A percentile compares a stretch with the other conserved stretches of the same genome.
These are phyloP conservation scores for Boletus mariae DNA, from an alignment of 1,284 basidiomycete species.

Conservation along the genomic window DNA sequence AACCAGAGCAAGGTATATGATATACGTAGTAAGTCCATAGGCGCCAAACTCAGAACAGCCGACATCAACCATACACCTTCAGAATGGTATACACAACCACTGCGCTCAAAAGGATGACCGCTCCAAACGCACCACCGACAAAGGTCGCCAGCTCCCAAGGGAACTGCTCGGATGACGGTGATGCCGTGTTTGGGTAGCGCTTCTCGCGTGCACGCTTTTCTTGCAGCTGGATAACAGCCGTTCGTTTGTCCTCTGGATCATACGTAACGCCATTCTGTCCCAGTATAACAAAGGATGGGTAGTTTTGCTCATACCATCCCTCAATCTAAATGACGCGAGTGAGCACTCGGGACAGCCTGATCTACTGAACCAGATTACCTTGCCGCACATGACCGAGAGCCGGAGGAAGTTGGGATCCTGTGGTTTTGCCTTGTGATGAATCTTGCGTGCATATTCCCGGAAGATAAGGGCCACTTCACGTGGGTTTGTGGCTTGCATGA, in stretches of 20 bases:
- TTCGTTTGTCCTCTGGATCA: constrained; percentile 29
- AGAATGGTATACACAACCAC: constrained; percentile 36
- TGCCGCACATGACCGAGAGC: constrained; percentile 77
- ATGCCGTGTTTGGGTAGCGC: constrained; percentile 10
- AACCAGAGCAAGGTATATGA: not conserved
- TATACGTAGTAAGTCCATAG: not conserved
- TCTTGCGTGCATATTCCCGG: constrained; percentile 75
- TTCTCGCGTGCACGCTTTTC: constrained; percentile 40
- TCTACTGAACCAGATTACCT: constrained; percentile 40
- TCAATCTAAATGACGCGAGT: constrained; percentile 63
- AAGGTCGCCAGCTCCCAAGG: constrained; percentile 39
- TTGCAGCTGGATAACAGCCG: constrained; percentile 21
- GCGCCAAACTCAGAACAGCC: not conserved
- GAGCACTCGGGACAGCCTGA: not conserved
- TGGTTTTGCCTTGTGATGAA: constrained; percentile 77
- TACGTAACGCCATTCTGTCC: constrained; percentile 27
- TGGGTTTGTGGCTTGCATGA: constrained; percentile 88
- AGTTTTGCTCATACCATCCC: constrained; percentile 87
- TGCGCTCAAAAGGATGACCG: constrained; percentile 37
- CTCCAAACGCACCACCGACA: constrained; percentile 39
- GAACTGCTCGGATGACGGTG: constrained; percentile 14
- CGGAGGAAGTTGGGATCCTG: constrained; percentile 87
- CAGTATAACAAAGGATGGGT: constrained; percentile 77
- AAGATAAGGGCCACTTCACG: constrained; percentile 91
- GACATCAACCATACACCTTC: constrained; percentile 25